These are phyloP conservation scores for Wickerhamomyces ciferrii DNA, from an alignment of 805 yeast genomes.

Conservation along the genomic window DNA sequence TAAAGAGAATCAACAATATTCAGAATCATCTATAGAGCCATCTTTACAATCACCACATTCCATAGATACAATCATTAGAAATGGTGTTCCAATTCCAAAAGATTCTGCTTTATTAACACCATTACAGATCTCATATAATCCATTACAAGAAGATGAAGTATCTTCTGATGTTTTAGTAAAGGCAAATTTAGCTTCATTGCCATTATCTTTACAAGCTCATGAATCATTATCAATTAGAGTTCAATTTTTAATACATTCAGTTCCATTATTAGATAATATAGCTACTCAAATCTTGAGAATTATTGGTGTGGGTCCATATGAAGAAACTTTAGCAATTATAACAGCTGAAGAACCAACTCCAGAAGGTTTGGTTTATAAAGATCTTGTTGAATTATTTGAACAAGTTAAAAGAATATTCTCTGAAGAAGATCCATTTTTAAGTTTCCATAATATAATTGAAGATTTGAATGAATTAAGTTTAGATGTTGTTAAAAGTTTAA, in stretches of 20 bases:
- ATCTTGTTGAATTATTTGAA: constrained; percentile 71
- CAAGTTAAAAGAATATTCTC: constrained; percentile 68
- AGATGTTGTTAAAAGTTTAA: constrained; percentile 8
- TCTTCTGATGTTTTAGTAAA: constrained; percentile 18
- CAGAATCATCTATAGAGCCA: background rate
- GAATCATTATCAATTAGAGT: constrained; percentile 44
- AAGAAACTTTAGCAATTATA: constrained; percentile 66
- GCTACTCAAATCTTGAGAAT: constrained; percentile 75
- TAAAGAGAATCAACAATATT: too few species aligned
- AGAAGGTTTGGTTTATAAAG: constrained; percentile 58
- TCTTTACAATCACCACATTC: background rate
- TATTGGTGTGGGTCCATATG: constrained; percentile 70
- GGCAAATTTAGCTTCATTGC: constrained; percentile 58
- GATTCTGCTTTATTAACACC: constrained; percentile 14
- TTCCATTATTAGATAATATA: constrained; percentile 77
- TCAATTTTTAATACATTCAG: constrained; percentile 58
- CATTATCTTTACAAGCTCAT: constrained; percentile 53
- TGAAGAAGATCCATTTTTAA: constrained; percentile 65
- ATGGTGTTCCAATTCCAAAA: constrained; percentile 17
- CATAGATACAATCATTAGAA: constrained; percentile 4
- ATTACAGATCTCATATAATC: constrained; percentile 2
- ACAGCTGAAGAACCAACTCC: constrained; percentile 60
- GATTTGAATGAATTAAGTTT: constrained; percentile 26
- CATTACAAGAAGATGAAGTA: constrained; percentile 12
- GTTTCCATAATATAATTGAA: constrained; percentile 64